Percentiles rank a stretch among this genome's conserved stretches.
phyloP scores from a whole-genome alignment of 108 stramenopile genomes.

The Parmales sp. region DNA sequence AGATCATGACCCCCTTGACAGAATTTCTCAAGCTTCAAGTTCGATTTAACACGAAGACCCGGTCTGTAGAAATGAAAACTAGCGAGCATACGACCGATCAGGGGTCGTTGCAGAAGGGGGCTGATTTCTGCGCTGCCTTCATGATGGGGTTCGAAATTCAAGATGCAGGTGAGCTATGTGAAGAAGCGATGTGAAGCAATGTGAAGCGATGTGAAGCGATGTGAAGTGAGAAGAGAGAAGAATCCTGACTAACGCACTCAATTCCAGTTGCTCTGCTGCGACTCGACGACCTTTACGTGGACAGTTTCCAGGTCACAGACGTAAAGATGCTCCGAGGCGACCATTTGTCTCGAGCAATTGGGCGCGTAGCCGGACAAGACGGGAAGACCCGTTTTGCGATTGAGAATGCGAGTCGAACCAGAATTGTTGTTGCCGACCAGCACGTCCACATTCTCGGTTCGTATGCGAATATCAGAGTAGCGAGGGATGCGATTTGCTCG shows the following conservation, averaged over 20 bases:
- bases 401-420: conserved; percentile 96
- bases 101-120: conserved; percentile 85
- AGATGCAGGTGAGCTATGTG: too few species aligned
- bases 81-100: conserved; percentile 76
- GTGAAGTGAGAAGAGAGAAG: too few species aligned
- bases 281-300: conserved; percentile 94
- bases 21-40: conserved; percentile 91
- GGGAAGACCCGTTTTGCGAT: conserved; percentile 98
- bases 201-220: too few species aligned
- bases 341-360: conserved; percentile 92
- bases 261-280: conserved; percentile 90
- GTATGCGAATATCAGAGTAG: conserved; percentile 89
- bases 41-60: conserved; percentile 92
- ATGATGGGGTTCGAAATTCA: conserved; percentile 97
- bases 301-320: conserved; percentile 93
- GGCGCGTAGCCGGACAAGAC: conserved; percentile 94
- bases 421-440: conserved; percentile 93
- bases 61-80: conserved; percentile 94
- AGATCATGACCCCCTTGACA: conserved; percentile 80
- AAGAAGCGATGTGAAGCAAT: too few species aligned
- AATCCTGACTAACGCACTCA: too few species aligned
- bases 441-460: conserved; percentile 91
- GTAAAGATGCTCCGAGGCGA: conserved; percentile 91
- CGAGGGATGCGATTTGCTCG: conserved; percentile 96
- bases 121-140: conserved; percentile 93